These are phyloP conservation scores for Nepenthes alata DNA, from an alignment of 179 eudicot species.

Conservation along the genomic window DNA sequence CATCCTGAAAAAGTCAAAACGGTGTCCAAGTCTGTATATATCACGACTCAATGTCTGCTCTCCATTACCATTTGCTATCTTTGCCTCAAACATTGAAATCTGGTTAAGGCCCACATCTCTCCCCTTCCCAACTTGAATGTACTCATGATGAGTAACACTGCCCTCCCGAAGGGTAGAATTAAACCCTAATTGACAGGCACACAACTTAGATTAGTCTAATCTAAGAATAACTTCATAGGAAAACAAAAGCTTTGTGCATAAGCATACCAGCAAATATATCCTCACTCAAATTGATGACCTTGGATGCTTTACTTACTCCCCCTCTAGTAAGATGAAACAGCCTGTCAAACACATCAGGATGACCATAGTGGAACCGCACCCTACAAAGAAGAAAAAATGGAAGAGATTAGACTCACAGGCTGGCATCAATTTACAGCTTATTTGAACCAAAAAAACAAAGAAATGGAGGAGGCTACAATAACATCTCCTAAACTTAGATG, in stretches of 20 bases:
- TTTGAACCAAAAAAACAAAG: too few species aligned
- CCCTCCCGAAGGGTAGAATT: slow-evolving; percentile 95
- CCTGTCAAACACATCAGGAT: slow-evolving; percentile 92
- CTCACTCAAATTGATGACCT: slow-evolving; percentile 78
- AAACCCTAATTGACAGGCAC: slow-evolving; percentile 39
- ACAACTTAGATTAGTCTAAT: neutral
- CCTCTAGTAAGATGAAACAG: slow-evolving; percentile 87
- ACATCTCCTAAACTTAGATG: too few species aligned
- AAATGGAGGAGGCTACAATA: too few species aligned
- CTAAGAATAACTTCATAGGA: neutral
- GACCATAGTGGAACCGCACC: slow-evolving; percentile 98
- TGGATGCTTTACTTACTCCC: slow-evolving; percentile 89
- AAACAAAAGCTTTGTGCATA: neutral
- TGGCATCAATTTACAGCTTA: too few species aligned
- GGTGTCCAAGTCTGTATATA: slow-evolving; percentile 89
- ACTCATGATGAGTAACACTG: slow-evolving; percentile 88
- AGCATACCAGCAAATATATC: slow-evolving; percentile 84
- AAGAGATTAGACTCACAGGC: too few species aligned
- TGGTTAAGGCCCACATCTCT: slow-evolving; percentile 97
- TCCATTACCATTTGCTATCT: slow-evolving; percentile 94
- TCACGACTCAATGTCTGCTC: slow-evolving; percentile 97
- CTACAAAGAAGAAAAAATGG: slow-evolving; percentile 23
- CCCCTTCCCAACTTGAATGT: slow-evolving; percentile 94
- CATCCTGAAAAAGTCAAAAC: slow-evolving; percentile 95
- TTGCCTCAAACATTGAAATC: slow-evolving; percentile 92